Conservation (phyloP, 2,329 filamentous ascomycete genomes). For the Venturiaceae sp. region DNA sequence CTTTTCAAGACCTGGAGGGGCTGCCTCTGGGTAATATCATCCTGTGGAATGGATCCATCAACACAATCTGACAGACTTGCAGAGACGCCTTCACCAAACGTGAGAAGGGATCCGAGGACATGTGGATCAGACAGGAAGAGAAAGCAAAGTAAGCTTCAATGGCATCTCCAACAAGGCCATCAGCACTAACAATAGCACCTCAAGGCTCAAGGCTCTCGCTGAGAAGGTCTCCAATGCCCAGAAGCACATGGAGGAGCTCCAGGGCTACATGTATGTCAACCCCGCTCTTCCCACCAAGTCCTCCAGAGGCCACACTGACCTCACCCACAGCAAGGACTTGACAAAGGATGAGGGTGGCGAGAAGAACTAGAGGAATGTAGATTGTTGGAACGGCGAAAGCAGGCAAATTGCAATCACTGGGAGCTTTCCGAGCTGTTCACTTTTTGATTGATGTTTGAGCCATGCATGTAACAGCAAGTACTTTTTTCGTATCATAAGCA, state of each 20-base stretch:
- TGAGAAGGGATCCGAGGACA: slow-evolving; percentile 78
- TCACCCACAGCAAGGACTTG: neutral
- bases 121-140: slow-evolving; percentile 79
- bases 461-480: neutral
- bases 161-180: slow-evolving; percentile 5
- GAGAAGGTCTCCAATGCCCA: slow-evolving; percentile 1
- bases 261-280: neutral
- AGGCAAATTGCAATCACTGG: neutral
- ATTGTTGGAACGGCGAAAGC: no score
- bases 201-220: neutral
- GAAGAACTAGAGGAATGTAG: neutral
- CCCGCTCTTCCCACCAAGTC: neutral
- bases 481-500: neutral
- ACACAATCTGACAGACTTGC: slow-evolving; percentile 7
- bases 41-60: neutral
- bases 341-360: neutral
- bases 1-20: slow-evolving; percentile 25
- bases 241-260: slow-evolving; percentile 5
- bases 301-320: neutral
- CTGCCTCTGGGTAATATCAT: slow-evolving; percentile 21
- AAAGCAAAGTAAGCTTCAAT: slow-evolving; percentile 56
- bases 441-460: neutral
- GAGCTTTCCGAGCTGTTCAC: neutral
- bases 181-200: neutral
- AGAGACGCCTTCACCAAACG: slow-evolving; percentile 91